Evolutionary conservation across 305 asterid species (phyloP).

Genomic region (Striga hermonthica): DNA sequence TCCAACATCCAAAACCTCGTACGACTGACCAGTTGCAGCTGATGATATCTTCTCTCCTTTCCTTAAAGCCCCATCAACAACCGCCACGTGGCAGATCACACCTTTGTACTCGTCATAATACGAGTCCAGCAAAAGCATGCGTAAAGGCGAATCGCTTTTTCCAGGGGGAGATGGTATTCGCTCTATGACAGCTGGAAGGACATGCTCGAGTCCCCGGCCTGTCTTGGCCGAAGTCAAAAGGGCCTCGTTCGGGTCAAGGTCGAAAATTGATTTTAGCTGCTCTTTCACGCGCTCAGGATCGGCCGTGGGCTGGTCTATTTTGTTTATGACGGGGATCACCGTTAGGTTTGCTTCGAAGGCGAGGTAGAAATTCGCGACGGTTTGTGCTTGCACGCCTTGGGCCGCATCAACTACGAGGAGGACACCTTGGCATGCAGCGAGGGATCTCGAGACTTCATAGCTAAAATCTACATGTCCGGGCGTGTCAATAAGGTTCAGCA

Average conservation of each 20-base stretch:
- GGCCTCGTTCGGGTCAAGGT: conserved; percentile 80
- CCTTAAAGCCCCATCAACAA: conserved; percentile 83
- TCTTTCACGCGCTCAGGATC: conserved; percentile 90
- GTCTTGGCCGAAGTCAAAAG: conserved; percentile 93
- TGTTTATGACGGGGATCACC: conserved; percentile 84
- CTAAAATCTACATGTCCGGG: conserved; percentile 99
- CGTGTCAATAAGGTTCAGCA: conserved; percentile 86
- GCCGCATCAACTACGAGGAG: conserved; percentile 98
- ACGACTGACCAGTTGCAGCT: conserved; percentile 86
- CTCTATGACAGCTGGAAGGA: conserved; percentile 95
- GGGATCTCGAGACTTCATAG: conserved; percentile 94
- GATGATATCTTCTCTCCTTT: conserved; percentile 91
- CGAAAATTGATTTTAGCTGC: conserved; percentile 90
- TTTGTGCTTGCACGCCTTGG: conserved; percentile 98
- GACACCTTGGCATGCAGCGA: conserved; percentile 98
- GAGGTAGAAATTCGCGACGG: conserved; percentile 93
- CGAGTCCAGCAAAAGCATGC: conserved; percentile 92
- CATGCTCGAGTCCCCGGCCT: conserved; percentile 84
- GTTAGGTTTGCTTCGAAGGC: conserved; percentile 89
- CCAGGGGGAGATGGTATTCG: conserved; percentile 94
- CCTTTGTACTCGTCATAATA: conserved; percentile 95
- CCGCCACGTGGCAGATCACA: conserved; percentile 97
- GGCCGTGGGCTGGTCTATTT: conserved; percentile 98
- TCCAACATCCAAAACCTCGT: conserved; percentile 84
- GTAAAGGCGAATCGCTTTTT: conserved; percentile 49